Conservation (phyloP, 176 grass and related monocot species). For the Coix lacrymajobi region DNA sequence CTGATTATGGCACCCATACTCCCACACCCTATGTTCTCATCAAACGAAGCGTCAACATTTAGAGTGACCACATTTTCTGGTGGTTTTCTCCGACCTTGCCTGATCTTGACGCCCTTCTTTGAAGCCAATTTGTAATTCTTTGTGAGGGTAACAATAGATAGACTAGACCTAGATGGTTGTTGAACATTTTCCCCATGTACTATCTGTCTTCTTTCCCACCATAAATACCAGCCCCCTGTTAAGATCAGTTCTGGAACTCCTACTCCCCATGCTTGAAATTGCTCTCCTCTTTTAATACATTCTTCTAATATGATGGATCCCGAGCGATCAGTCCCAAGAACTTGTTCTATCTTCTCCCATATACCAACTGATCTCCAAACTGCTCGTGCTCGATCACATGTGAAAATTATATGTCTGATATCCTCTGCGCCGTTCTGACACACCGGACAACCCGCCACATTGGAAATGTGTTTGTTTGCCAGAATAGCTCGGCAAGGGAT, state of each 20-base stretch:
- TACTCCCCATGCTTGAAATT: background rate
- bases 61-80: no score
- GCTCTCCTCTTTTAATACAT: no score
- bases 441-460: fast-evolving
- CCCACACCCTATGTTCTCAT: no score
- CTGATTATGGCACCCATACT: no score
- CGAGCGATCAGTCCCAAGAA: background rate
- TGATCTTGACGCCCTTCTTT: no score
- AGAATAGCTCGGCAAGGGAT: background rate
- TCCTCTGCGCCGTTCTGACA: background rate
- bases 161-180: background rate
- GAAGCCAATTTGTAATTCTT: no score
- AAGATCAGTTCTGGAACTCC: background rate
- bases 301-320: background rate
- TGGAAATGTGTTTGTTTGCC: no score
- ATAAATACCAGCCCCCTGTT: background rate
- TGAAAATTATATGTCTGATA: background rate
- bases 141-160: no score
- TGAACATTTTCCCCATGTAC: background rate
- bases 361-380: background rate
- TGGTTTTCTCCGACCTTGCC: no score
- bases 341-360: background rate
- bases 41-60: no score
- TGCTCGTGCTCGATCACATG: background rate
- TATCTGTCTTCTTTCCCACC: background rate